Percentiles rank a stretch among this genome's conserved stretches.
Evolutionary conservation across 148 eudicot species (phyloP).

Genomic region (Fagopyrum esculentum): DNA sequence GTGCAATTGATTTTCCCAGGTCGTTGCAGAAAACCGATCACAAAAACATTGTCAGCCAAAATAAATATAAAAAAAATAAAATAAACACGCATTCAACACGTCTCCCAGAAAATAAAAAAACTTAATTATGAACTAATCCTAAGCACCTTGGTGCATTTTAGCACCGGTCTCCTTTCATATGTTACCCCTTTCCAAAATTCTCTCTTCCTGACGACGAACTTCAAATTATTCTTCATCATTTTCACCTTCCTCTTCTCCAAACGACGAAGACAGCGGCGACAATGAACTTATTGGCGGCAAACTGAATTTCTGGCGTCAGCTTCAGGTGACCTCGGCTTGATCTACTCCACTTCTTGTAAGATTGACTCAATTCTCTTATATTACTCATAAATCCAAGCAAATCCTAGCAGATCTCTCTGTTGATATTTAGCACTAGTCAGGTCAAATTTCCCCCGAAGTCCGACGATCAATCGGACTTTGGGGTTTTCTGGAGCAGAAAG

Average conservation of each 20-base stretch:
- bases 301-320: neutral
- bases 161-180: neutral
- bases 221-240: neutral
- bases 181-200: neutral
- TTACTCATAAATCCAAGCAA: neutral
- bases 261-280: slow-evolving; percentile 2
- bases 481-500: neutral
- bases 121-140: neutral
- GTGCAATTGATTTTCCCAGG: too few species aligned
- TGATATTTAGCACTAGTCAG: neutral
- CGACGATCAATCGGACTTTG: slow-evolving; percentile 5
- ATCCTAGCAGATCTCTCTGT: neutral
- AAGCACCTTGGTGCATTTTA: neutral
- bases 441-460: slow-evolving; percentile 7
- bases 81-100: neutral
- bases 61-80: too few species aligned
- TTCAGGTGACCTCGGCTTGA: neutral
- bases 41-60: too few species aligned
- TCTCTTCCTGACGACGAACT: slow-evolving; percentile 2
- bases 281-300: neutral
- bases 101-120: neutral
- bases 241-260: neutral
- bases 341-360: slow-evolving; percentile 3
- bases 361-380: slow-evolving; percentile 1
- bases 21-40: too few species aligned